Percentiles rank a stretch among this genome's conserved stretches.
These are phyloP conservation scores for Coemansia sp. DNA, from an alignment of 192 early-diverging fungal genomes.

Conservation along the genomic window DNA sequence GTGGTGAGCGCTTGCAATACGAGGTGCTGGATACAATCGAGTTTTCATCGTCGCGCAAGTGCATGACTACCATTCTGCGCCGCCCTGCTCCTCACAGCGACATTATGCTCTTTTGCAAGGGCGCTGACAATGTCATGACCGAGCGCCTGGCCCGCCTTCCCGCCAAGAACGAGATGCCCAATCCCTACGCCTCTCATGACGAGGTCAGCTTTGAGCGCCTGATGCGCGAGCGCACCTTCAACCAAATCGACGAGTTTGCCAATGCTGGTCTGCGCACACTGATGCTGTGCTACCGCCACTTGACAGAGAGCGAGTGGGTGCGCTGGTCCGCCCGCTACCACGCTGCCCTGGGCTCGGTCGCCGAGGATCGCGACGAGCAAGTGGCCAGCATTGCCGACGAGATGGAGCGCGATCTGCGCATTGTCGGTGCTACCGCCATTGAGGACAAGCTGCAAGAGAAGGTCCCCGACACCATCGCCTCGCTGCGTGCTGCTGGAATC, in stretches of 20 bases:
- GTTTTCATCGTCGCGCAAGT: conserved; percentile 91
- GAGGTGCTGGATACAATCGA: conserved; percentile 71
- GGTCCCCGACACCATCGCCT: conserved; percentile 89
- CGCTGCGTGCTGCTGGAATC: conserved; percentile 80
- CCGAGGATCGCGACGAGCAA: conserved; percentile 77
- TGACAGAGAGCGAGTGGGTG: conserved; percentile 69
- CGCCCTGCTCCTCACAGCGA: conserved; percentile 60
- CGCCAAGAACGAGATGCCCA: conserved; percentile 58
- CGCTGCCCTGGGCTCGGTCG: conserved; percentile 64
- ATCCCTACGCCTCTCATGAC: conserved; percentile 25
- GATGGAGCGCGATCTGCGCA: conserved; percentile 75
- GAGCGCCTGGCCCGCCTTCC: conserved; percentile 61
- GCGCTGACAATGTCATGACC: conserved; percentile 91
- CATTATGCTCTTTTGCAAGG: conserved; percentile 86
- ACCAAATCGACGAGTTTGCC: conserved; percentile 85
- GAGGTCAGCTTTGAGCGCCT: conserved; percentile 57
- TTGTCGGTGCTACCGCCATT: conserved; percentile 96
- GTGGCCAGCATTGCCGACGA: conserved; percentile 74
- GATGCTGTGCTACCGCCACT: conserved; percentile 74
- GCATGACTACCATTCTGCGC: conserved; percentile 90
- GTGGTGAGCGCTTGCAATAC: conserved; percentile 62
- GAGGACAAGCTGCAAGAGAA: conserved; percentile 98
- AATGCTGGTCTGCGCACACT: conserved; percentile 79
- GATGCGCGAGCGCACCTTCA: conserved; percentile 65
- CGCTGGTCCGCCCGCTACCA: conserved; percentile 72